Evolutionary conservation across 345 rosid genomes (phyloP).

Genomic region (Litchi chinensis): DNA sequence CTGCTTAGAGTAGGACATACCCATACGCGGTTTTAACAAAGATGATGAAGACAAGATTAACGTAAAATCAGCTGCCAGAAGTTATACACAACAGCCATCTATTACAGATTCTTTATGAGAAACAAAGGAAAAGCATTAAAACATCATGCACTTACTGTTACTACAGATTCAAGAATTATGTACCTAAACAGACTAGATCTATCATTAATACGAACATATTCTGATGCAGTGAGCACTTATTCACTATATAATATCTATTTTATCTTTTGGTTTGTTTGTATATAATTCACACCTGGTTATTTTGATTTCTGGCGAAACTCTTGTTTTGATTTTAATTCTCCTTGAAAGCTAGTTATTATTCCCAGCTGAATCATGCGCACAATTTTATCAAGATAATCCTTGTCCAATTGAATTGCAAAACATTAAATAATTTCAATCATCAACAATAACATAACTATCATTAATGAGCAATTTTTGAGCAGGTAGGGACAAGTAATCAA

Average conservation of each 20-base stretch:
- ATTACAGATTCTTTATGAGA: not conserved
- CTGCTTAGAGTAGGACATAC: not conserved
- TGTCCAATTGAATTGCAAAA: not conserved
- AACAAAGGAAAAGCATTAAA: not conserved
- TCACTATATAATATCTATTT: not conserved
- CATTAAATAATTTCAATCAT: not conserved
- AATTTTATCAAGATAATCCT: not conserved
- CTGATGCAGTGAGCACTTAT: not conserved
- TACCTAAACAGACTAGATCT: too few relatives aligned
- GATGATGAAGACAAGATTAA: not conserved
- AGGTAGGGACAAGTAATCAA: too few relatives aligned
- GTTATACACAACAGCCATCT: not conserved
- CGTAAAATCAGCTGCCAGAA: too few relatives aligned
- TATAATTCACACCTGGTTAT: too few relatives aligned
- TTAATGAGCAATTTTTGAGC: not conserved
- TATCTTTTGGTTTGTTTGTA: not conserved
- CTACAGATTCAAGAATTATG: too few relatives aligned
- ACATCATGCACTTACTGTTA: not conserved
- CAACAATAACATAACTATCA: not conserved
- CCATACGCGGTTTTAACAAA: not conserved
- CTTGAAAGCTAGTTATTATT: not conserved
- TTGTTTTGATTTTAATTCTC: too few relatives aligned
- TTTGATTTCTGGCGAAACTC: too few relatives aligned
- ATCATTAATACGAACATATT: not conserved
- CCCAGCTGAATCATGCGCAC: not conserved